Base-by-base conservation (phyloP, 257 asterid genomes). In the Nicotiana sylvestris region DNA sequence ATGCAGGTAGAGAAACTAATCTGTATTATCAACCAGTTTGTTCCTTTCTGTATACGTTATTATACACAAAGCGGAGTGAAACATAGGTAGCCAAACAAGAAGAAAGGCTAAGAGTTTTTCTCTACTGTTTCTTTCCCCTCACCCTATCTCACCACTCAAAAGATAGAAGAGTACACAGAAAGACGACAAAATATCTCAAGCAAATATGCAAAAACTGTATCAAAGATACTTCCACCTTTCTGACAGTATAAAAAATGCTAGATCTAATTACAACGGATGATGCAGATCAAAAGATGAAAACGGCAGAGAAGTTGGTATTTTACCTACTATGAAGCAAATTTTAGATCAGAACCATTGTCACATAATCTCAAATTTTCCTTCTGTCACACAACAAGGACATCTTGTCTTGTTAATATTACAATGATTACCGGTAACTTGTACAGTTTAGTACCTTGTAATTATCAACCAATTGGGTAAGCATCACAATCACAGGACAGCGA, bases 391-490 rank as follows among this genome's bases (percentile, higher is more conserved):
- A n/a, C 5, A 69, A 2, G 57, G 77, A 39, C 16, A 39, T 69
- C 57, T 69, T 39, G 5, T 72, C 61, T 21, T 49, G 64, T 51
- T 74, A 25, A 74, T 62, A 74, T 51, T 43, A 43, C 37, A 74
- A 49, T 30, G 16, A 30, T 49, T 49, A 21, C 30, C 37, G 18
- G 65, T 64, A 76, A 65, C 12, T 65, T 58, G n/a, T 25, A 21
- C 81, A 86, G 83, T 80, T 68, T 62, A 90, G 84, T 87, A 94
- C 98, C 88, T 82, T 84, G 88, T 88, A 83, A 67, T 92, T 81
- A 83, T 96, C 99, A 60, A 92, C 89, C 91, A 96, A 86, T 12
- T 91, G 90, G 9, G 99, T 96, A 77, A 96, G 98, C 99, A 94
- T 94, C 58, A 96, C 85, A 37, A 96, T 90, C 67, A 85, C 94